phyloP scores from a whole-genome alignment of 2,329 filamentous ascomycete genomes.

The Botryotinia narcissicola region DNA sequence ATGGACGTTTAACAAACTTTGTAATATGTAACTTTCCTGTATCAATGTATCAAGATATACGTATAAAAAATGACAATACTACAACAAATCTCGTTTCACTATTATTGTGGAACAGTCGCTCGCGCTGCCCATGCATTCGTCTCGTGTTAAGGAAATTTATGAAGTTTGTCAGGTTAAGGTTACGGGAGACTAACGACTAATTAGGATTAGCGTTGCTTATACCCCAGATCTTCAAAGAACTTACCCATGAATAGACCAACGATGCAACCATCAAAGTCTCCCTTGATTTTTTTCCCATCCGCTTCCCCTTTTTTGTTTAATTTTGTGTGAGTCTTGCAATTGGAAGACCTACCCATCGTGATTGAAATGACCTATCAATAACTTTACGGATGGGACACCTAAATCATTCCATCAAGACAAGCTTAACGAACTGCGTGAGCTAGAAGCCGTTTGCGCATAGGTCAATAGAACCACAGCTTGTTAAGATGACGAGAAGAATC shows the following conservation, averaged over 20 bases:
- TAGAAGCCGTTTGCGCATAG: slow-evolving; percentile 20
- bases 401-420: slow-evolving; percentile 16
- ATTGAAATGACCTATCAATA: slow-evolving; percentile 12
- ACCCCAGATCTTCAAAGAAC: slow-evolving; percentile 21
- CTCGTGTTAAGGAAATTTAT: neutral
- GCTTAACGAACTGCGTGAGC: slow-evolving; percentile 21
- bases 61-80: neutral
- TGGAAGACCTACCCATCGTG: neutral
- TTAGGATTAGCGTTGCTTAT: neutral
- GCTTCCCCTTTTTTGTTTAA: neutral
- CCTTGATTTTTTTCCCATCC: neutral
- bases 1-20: neutral
- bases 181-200: neutral
- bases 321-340: neutral
- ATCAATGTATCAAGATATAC: neutral
- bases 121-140: neutral
- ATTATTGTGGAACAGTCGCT: neutral
- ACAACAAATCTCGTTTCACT: neutral
- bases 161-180: neutral
- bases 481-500: slow-evolving; percentile 39
- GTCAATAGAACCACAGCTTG: slow-evolving; percentile 15
- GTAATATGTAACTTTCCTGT: neutral
- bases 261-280: neutral
- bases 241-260: neutral
- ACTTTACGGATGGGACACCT: slow-evolving; percentile 21